Conservation (phyloP, 176 grass and related monocot genomes). For the Sorghum bicolor region DNA sequence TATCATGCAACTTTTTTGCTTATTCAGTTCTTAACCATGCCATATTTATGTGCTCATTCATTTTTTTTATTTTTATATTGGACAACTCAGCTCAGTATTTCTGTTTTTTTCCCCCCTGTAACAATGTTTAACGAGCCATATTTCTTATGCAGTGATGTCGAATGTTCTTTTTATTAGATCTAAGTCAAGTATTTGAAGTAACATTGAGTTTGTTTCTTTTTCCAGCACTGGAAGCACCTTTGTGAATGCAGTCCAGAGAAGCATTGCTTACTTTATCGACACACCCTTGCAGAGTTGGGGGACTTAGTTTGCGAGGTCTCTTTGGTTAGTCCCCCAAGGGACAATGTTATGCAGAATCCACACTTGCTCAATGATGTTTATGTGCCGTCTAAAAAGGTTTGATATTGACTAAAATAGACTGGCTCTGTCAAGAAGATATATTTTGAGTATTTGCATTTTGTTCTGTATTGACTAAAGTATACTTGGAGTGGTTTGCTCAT, state of each 20-base stretch:
- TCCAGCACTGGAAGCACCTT: slow-evolving; percentile 90
- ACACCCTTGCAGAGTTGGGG: slow-evolving; percentile 83
- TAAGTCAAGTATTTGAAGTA: slow-evolving; percentile 20
- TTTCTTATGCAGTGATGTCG: slow-evolving; percentile 16
- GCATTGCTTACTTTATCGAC: slow-evolving; percentile 74
- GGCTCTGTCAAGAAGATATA: neutral
- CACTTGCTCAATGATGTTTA: slow-evolving; percentile 25
- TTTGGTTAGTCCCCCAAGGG: slow-evolving; percentile 13
- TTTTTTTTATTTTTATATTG: slow-evolving; percentile 8
- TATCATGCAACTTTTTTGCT: slow-evolving; percentile 5
- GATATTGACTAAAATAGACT: slow-evolving; percentile 9
- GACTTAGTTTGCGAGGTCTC: slow-evolving; percentile 51
- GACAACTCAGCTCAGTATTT: neutral
- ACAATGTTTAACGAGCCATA: neutral
- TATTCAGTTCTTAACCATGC: neutral
- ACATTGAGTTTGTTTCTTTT: slow-evolving; percentile 35
- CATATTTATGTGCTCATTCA: neutral
- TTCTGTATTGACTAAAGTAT: slow-evolving; percentile 4
- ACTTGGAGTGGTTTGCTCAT: neutral
- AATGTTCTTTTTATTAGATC: slow-evolving; percentile 3
- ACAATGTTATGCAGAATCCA: slow-evolving; percentile 25
- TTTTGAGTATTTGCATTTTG: slow-evolving; percentile 10
- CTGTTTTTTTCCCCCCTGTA: neutral
- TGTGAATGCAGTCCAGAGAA: slow-evolving; percentile 86
- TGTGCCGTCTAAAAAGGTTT: slow-evolving; percentile 51